Percentiles rank a stretch among this genome's conserved stretches.
Evolutionary conservation across 2,329 filamentous ascomycete species (phyloP).

Genomic region (Scedosporium apiospermum): DNA sequence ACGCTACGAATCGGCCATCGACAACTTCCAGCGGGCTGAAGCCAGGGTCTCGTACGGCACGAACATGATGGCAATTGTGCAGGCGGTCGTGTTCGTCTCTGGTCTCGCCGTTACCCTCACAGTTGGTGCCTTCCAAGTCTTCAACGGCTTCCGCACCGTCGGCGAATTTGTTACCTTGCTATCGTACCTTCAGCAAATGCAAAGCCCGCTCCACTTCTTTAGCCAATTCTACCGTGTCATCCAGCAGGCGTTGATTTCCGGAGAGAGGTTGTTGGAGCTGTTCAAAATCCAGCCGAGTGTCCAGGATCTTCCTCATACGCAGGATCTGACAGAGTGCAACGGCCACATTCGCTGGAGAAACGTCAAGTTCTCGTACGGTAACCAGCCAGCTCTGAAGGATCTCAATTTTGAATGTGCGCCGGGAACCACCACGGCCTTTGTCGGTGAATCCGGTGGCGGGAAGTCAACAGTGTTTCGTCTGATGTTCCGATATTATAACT

Average conservation of each 20-base stretch:
- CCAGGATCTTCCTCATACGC: conserved; percentile 61
- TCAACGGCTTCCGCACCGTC: conserved; percentile 52
- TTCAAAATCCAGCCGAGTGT: conserved; percentile 96
- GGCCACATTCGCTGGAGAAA: conserved; percentile 82
- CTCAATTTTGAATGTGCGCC: conserved; percentile 78
- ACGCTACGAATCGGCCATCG: conserved; percentile 62
- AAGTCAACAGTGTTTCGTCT: conserved; percentile 96
- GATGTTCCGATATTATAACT: conserved; percentile 94
- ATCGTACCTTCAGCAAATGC: conserved; percentile 71
- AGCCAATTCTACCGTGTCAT: conserved; percentile 94
- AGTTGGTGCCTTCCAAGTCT: conserved; percentile 69
- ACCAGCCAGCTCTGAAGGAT: conserved; percentile 71
- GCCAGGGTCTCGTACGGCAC: conserved; percentile 68
- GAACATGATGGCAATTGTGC: conserved; percentile 71
- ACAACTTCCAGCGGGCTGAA: conserved; percentile 63
- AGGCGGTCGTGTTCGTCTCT: conserved; percentile 70
- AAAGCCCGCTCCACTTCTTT: conserved; percentile 76
- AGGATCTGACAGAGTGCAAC: conserved; percentile 55
- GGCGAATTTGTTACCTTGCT: conserved; percentile 66
- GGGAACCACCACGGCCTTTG: conserved; percentile 89
- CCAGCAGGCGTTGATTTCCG: conserved; percentile 94
- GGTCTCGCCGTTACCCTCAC: conserved; percentile 64
- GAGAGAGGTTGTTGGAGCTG: conserved; percentile 85
- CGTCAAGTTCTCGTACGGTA: conserved; percentile 77
- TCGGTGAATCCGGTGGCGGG: conserved; percentile 92